A percentile compares a stretch with the other conserved stretches of the same genome.
phyloP scores from a whole-genome alignment of 805 yeast genomes.

The Saturnispora silvae region DNA sequence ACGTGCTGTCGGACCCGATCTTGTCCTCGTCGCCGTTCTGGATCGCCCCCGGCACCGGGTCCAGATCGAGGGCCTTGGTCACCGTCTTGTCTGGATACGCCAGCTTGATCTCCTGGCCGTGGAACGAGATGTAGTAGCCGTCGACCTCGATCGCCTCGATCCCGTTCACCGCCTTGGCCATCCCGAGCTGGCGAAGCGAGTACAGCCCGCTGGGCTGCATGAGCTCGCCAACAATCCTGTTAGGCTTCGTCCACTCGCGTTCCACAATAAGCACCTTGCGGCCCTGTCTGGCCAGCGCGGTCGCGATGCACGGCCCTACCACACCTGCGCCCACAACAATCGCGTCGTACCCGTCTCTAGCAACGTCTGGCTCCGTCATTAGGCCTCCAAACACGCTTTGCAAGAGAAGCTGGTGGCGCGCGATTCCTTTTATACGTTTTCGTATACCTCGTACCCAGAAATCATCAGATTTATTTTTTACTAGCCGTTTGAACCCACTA shows the following conservation, averaged over 20 bases:
- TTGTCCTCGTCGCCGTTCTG: slow-evolving; percentile 48
- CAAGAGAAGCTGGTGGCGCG: no score
- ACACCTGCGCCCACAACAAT: slow-evolving; percentile 98
- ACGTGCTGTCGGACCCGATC: slow-evolving; percentile 36
- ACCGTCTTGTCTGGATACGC: slow-evolving; percentile 62
- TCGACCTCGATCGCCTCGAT: slow-evolving; percentile 68
- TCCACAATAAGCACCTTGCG: slow-evolving; percentile 71
- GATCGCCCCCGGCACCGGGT: slow-evolving; percentile 42
- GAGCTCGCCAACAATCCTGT: slow-evolving; percentile 93
- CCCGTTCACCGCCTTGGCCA: slow-evolving; percentile 61
- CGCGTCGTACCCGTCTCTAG: slow-evolving; percentile 47
- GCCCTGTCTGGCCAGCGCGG: slow-evolving; percentile 84
- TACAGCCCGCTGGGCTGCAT: slow-evolving; percentile 95
- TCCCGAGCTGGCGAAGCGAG: slow-evolving; percentile 72
- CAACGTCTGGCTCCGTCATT: background rate
- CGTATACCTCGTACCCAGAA: no score
- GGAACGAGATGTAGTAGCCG: slow-evolving; percentile 74
- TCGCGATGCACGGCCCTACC: slow-evolving; percentile 88
- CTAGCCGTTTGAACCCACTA: no score
- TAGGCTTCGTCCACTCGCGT: slow-evolving; percentile 86
- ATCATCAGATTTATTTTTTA: no score
- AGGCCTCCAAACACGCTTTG: no score
- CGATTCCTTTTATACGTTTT: no score
- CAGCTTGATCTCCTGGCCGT: slow-evolving; percentile 45
- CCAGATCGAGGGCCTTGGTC: slow-evolving; percentile 33